Conservation (phyloP, 2,329 filamentous ascomycete genomes). For the Xylariaceae sp. region DNA sequence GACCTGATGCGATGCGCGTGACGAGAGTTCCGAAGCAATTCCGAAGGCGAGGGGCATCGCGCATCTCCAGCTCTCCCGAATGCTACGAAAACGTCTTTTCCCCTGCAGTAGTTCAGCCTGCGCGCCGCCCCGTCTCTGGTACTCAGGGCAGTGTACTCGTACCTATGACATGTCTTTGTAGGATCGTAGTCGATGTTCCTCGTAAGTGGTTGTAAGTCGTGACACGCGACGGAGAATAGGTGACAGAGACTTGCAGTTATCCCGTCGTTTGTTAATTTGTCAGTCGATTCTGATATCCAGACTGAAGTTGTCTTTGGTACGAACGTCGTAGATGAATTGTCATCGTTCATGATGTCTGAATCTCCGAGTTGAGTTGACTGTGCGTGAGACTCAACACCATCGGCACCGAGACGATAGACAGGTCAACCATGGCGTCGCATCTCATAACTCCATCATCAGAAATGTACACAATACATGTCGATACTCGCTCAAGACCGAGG, state of each 20-base stretch:
- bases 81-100: slow-evolving; percentile 1
- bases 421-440: slow-evolving; percentile 3
- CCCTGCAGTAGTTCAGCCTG: slow-evolving; percentile 12
- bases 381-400: background rate
- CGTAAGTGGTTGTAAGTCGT: background rate
- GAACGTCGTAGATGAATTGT: background rate
- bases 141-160: background rate
- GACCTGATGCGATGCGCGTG: background rate
- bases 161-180: background rate
- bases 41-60: background rate
- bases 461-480: background rate
- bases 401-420: background rate
- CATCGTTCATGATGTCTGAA: background rate
- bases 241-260: background rate
- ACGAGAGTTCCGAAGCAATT: background rate
- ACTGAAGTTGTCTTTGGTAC: background rate
- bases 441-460: background rate
- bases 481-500: slow-evolving; percentile 12
- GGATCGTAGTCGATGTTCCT: background rate
- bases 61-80: slow-evolving; percentile 8
- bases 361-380: background rate
- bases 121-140: background rate
- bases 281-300: background rate
- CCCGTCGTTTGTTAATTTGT: background rate
- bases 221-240: background rate